Conservation (phyloP, 2,329 filamentous ascomycete species). For the Fusarium nanum region DNA sequence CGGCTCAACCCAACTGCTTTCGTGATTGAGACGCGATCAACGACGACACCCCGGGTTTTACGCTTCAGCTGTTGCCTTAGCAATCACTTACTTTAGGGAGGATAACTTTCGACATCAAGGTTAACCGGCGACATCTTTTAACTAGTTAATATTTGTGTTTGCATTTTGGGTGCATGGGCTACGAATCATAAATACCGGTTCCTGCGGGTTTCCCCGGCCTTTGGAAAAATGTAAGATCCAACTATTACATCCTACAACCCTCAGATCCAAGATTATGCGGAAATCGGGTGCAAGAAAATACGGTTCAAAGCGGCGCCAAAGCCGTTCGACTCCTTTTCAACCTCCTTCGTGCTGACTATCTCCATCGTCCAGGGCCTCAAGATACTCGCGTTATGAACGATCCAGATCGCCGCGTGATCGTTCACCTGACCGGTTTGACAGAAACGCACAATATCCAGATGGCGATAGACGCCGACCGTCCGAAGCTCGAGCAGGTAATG, state of each 20-base stretch:
- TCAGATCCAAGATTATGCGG: background rate
- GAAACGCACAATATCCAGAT: constrained; percentile 67
- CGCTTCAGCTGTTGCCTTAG: constrained; percentile 5
- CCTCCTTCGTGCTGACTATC: constrained; percentile 20
- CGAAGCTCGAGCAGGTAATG: constrained; percentile 66
- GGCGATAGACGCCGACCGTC: constrained; percentile 77
- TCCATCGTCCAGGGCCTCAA: constrained; percentile 65
- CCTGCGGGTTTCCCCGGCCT: constrained; percentile 32
- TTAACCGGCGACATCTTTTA: background rate
- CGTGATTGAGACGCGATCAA: constrained; percentile 28
- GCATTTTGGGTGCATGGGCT: constrained; percentile 38
- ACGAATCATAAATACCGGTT: constrained; percentile 19
- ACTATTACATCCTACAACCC: background rate
- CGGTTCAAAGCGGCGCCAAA: background rate
- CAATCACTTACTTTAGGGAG: background rate
- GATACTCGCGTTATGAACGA: constrained; percentile 69
- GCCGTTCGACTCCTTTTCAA: background rate
- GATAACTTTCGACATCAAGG: background rate
- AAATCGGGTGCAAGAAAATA: background rate
- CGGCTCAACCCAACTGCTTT: constrained; percentile 6
- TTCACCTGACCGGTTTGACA: constrained; percentile 74
- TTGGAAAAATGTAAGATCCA: constrained; percentile 41
- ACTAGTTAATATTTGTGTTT: constrained; percentile 3
- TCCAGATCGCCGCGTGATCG: constrained; percentile 76
- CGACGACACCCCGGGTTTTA: constrained; percentile 10